These are phyloP conservation scores for Arabis alpina DNA, from an alignment of 345 rosid species.

Conservation along the genomic window DNA sequence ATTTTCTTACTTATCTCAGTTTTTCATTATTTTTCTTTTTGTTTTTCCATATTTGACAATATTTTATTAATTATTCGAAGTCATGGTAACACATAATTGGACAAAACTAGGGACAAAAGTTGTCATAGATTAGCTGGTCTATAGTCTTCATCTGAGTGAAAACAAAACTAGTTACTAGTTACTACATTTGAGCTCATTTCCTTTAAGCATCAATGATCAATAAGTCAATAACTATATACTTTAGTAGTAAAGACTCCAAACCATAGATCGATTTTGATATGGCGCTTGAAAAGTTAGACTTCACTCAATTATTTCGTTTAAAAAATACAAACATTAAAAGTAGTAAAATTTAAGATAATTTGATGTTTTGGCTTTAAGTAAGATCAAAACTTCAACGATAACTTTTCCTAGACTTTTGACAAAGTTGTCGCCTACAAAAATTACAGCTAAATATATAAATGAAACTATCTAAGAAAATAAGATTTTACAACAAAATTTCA, in stretches of 20 bases:
- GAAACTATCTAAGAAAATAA: too few relatives aligned
- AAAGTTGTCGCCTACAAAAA: constrained; percentile 14
- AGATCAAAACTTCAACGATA: constrained; percentile 37
- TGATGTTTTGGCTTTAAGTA: constrained; percentile 38
- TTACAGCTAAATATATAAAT: too few relatives aligned
- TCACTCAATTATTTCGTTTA: constrained; percentile 20
- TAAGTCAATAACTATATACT: constrained; percentile 33
- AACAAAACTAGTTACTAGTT: constrained; percentile 20
- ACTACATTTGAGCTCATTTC: constrained; percentile 3
- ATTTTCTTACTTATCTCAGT: too few relatives aligned
- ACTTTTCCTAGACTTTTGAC: constrained; percentile 32
- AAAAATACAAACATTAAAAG: constrained; percentile 29
- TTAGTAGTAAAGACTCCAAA: constrained; percentile 20
- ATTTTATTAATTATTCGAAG: too few relatives aligned
- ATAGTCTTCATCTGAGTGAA: constrained; percentile 19
- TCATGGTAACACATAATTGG: background rate
- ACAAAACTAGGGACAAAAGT: constrained; percentile 3
- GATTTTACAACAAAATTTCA: background rate
- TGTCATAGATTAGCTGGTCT: constrained; percentile 20
- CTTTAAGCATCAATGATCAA: constrained; percentile 2
- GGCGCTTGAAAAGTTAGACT: constrained; percentile 19
- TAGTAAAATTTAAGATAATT: constrained; percentile 36
- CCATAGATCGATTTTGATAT: constrained; percentile 19
- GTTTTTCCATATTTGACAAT: too few relatives aligned
- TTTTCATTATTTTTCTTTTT: too few relatives aligned